Evolutionary conservation across 164 flowering plant genomes (phyloP), one percentile per base, ranked within the genome.

Genomic region (Piper longum): DNA sequence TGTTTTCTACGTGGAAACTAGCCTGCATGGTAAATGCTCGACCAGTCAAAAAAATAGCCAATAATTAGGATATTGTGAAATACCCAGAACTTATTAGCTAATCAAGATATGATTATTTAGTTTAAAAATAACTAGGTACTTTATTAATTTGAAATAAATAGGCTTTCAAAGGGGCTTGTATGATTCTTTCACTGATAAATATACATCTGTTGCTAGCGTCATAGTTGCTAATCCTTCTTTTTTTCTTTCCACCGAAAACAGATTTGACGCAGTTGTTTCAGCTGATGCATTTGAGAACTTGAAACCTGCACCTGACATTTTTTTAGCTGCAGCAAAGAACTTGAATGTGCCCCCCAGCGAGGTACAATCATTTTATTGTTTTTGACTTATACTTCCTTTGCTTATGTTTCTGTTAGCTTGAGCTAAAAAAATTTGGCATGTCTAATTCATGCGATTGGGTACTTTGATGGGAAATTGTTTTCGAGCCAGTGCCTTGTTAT

Each of bases 261-360:
- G 99, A 87, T 93, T 93, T 71, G 99, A 93, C 72, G 96, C 91
- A 19, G 82, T 90, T 75, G 96, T 90, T 64, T 90, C 99, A 63
- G 99, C 97, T 60, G 99, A 93, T 84, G 90, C 92, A 62, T 93
- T 93, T 80, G 85, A 93, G 78, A 93, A 90, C 71, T 74, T 93
- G 79, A 93, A 93, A 68, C 98, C 99, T 64, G 92, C 97, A 67
- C 99, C 99, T 59, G 97, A 93, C 74, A 90, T 90, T 57, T 93
- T 93, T 69, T 70, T 93, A 61, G 82, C 97, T 65, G 99, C 99
- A 63, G 84, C 99, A 71, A 80, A 78, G 66, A 81, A 77, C 65
- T 75, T 93, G 76, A 68, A 78, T 67, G 86, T 93, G 41, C 91
- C 92, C 8, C 60, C 83, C 44, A 76, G 72, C 66, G 97, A 93